A percentile compares a stretch with the other conserved stretches of the same genome.
phyloP scores from a whole-genome alignment of 352 stramenopile genomes.

The Pythium dissimile region DNA sequence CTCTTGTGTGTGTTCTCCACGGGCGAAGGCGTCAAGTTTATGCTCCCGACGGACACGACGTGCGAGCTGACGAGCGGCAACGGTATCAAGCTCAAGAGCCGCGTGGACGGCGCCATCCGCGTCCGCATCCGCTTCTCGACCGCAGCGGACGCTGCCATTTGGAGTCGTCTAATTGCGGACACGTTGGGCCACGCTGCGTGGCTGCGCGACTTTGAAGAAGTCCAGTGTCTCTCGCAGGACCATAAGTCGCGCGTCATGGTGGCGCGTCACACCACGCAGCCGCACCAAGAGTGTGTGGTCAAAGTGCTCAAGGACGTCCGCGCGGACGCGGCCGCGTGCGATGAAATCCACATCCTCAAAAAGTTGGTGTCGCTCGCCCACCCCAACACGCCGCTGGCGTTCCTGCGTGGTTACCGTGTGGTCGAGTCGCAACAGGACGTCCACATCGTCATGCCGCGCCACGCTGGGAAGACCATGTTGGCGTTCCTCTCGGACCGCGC shows the following conservation, averaged over 20 bases:
- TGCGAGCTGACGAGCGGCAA: conserved; percentile 23
- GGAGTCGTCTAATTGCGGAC: conserved; percentile 36
- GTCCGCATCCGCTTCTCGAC: conserved; percentile 50
- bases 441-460: conserved; percentile 52
- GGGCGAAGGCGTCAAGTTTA: conserved; percentile 1
- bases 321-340: conserved; percentile 19
- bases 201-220: conserved; percentile 26
- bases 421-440: conserved; percentile 44
- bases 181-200: conserved; percentile 37
- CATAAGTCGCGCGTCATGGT: conserved; percentile 17
- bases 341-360: conserved; percentile 45
- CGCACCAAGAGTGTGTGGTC: conserved; percentile 36
- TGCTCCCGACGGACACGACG: conserved; percentile 26
- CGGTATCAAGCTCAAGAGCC: conserved; percentile 38
- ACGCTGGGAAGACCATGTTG: conserved; percentile 42
- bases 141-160: conserved; percentile 46
- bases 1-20: conserved; percentile 26
- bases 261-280: background rate
- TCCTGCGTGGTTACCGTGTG: conserved; percentile 44
- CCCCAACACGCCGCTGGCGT: conserved; percentile 13
- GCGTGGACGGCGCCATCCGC: conserved; percentile 17
- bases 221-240: conserved; percentile 16
- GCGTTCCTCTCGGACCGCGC: conserved; percentile 29
- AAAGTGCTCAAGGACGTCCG: conserved; percentile 30
- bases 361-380: conserved; percentile 22